phyloP scores from a whole-genome alignment of 768 basidiomycete species.

The Cytidiella melzeri region DNA sequence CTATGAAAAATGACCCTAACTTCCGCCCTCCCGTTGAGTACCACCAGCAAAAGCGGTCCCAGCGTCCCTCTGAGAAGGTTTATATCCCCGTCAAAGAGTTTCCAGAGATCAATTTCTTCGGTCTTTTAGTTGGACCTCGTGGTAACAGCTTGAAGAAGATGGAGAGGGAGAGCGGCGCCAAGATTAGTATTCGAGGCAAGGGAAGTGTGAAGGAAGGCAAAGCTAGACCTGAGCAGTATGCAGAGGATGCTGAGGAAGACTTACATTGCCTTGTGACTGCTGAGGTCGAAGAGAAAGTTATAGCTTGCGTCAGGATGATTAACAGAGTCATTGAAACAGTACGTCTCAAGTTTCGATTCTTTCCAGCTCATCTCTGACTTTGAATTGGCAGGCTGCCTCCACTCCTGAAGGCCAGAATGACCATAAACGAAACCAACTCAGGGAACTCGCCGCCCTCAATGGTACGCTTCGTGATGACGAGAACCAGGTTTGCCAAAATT shows the following conservation, averaged over 20 bases:
- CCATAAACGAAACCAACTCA: conserved; percentile 97
- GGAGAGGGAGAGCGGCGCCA: conserved; percentile 96
- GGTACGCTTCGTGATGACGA: conserved; percentile 99
- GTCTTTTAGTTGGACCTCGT: conserved; percentile 94
- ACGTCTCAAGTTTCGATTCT: conserved; percentile 24
- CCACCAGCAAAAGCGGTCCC: conserved; percentile 89
- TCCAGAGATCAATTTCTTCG: conserved; percentile 99
- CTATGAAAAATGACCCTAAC: conserved; percentile 96
- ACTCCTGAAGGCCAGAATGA: conserved; percentile 99
- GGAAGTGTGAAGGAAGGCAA: conserved; percentile 99
- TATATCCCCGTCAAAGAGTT: conserved; percentile 99
- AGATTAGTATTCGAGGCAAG: conserved; percentile 97
- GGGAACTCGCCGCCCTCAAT: conserved; percentile 94
- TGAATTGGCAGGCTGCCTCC: conserved; percentile 75
- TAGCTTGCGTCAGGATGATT: conserved; percentile 88
- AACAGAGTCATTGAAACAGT: conserved; percentile 98
- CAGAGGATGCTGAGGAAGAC: conserved; percentile 97
- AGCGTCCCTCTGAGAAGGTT: conserved; percentile 94
- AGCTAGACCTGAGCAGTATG: conserved; percentile 87
- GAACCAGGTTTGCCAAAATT: conserved; percentile 98
- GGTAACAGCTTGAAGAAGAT: conserved; percentile 99
- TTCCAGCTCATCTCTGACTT: background rate
- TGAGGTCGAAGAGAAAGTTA: conserved; percentile 89
- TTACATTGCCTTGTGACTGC: conserved; percentile 95
- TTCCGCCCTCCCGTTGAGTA: conserved; percentile 98